Conservation (phyloP, 1,284 basidiomycete species). For the Puccinia triticina region DNA sequence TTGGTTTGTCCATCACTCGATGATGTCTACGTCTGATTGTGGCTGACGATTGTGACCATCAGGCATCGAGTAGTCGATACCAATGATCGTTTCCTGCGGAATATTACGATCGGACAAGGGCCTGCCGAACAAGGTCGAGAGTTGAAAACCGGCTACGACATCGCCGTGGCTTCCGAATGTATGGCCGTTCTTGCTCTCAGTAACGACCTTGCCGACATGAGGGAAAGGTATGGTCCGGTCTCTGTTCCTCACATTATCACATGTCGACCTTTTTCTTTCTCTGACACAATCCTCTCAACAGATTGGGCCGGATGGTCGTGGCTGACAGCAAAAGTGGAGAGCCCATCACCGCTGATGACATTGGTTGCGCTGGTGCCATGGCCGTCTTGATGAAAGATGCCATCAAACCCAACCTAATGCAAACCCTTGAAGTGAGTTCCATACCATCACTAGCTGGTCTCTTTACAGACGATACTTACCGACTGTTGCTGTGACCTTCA, state of each 20-base stretch:
- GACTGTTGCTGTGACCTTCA: constrained; percentile 55
- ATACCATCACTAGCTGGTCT: neutral
- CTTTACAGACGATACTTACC: neutral
- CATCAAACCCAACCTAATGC: constrained; percentile 99
- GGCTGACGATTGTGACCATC: neutral
- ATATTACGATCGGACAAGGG: constrained; percentile 88
- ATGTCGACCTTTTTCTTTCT: constrained; percentile 1
- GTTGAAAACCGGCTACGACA: constrained; percentile 90
- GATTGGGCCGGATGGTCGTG: constrained; percentile 91
- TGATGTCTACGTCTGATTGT: neutral
- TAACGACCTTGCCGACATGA: constrained; percentile 88
- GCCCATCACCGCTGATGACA: constrained; percentile 92
- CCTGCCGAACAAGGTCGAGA: constrained; percentile 87
- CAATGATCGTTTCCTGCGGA: constrained; percentile 95
- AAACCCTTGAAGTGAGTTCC: constrained; percentile 77
- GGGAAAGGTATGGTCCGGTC: constrained; percentile 65
- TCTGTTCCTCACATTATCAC: neutral
- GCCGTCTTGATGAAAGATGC: constrained; percentile 98
- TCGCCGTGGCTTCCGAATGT: constrained; percentile 93
- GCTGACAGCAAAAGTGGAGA: constrained; percentile 91
- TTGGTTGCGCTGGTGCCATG: constrained; percentile 92
- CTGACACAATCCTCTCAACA: constrained; percentile 27
- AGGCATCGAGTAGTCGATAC: constrained; percentile 89
- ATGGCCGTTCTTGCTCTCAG: constrained; percentile 97
- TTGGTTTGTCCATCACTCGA: constrained; percentile 65